Evolutionary conservation across 1,284 basidiomycete genomes (phyloP).

Genomic region (Puccinia triticina): DNA sequence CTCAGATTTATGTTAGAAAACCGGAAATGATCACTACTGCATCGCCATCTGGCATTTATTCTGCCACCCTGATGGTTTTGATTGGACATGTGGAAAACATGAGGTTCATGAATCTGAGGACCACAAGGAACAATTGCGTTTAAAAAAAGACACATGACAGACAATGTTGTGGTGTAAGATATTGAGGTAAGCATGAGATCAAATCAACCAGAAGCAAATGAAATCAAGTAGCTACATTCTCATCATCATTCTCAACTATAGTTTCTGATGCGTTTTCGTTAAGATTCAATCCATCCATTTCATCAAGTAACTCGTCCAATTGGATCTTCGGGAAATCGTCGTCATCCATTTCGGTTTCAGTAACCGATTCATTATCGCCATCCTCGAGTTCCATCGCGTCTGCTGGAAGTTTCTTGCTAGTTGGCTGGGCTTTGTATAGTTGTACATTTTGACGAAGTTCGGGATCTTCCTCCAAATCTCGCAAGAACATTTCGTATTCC

Average conservation of each 20-base stretch:
- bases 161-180: neutral
- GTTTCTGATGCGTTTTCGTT: conserved; percentile 8
- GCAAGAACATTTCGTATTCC: conserved; percentile 94
- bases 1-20: too few relatives aligned
- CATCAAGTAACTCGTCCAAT: conserved; percentile 85
- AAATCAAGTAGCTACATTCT: neutral
- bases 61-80: neutral
- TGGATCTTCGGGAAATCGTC: conserved; percentile 85
- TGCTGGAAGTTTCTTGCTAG: conserved; percentile 55
- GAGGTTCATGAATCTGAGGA: neutral
- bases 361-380: conserved; percentile 62
- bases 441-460: conserved; percentile 88
- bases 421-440: conserved; percentile 71
- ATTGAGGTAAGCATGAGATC: neutral
- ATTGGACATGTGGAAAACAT: neutral
- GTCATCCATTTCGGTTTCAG: conserved; percentile 64
- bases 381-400: conserved; percentile 74
- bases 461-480: conserved; percentile 93
- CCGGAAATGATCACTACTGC: too few relatives aligned
- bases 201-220: neutral
- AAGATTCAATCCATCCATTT: conserved; percentile 70
- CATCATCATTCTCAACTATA: neutral
- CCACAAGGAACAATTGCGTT: neutral
- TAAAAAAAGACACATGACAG: neutral
- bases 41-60: neutral